A percentile compares a stretch with the other conserved stretches of the same genome.
Evolutionary conservation across 2,329 filamentous ascomycete genomes (phyloP).

Genomic region (Phaeosphaeria sp.): DNA sequence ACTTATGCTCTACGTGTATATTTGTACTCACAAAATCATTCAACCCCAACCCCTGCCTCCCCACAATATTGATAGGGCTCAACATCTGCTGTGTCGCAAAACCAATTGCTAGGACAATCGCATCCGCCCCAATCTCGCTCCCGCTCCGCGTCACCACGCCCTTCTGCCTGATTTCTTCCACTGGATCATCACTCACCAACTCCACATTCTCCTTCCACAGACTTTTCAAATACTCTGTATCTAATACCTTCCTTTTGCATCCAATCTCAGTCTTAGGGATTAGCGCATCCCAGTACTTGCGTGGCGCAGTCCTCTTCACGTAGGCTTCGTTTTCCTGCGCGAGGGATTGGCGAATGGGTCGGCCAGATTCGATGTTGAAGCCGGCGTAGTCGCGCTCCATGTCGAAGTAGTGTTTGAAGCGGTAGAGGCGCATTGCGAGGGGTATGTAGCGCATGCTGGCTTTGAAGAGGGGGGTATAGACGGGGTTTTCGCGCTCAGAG

Average conservation of each 20-base stretch:
- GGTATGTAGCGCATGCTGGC: conserved; percentile 55
- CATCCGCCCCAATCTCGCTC: conserved; percentile 50
- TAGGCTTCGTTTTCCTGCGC: conserved; percentile 52
- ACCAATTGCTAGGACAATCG: conserved; percentile 58
- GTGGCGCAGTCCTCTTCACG: conserved; percentile 52
- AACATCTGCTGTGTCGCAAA: conserved; percentile 58
- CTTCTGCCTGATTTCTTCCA: conserved; percentile 46
- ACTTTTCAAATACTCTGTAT: conserved; percentile 55
- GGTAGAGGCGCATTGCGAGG: conserved; percentile 53
- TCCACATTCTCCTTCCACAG: conserved; percentile 54
- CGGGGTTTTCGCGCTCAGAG: conserved; percentile 52
- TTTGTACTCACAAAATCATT: conserved; percentile 43
- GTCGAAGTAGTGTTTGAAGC: conserved; percentile 51
- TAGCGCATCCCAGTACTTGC: conserved; percentile 53
- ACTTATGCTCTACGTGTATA: background rate
- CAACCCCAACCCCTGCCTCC: conserved; percentile 49
- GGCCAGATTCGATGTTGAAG: conserved; percentile 50
- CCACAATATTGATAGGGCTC: conserved; percentile 56
- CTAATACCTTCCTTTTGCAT: conserved; percentile 57
- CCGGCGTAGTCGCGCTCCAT: conserved; percentile 54
- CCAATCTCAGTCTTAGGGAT: conserved; percentile 55
- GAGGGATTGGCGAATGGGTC: conserved; percentile 44
- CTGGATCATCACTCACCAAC: conserved; percentile 50
- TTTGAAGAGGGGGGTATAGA: conserved; percentile 51
- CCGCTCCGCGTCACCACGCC: conserved; percentile 51